phyloP scores from a whole-genome alignment of 2,329 filamentous ascomycete species.

The Coniochaeta pulveracea region DNA sequence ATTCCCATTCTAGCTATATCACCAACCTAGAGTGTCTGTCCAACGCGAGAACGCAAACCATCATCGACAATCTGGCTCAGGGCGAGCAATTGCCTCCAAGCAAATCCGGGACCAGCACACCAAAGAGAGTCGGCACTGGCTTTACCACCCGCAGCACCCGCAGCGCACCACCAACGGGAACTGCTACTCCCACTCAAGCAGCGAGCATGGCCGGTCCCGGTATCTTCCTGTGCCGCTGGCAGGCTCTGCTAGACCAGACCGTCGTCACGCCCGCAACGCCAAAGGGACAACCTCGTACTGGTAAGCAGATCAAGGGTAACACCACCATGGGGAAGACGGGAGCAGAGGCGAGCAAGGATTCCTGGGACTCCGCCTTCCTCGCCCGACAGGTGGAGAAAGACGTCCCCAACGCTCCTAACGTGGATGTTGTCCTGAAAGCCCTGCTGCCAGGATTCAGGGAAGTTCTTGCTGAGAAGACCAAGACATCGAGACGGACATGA shows the following conservation, averaged over 20 bases:
- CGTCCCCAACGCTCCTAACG: slow-evolving; percentile 25
- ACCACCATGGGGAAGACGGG: slow-evolving; percentile 31
- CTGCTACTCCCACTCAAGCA: not conserved
- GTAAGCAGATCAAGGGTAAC: slow-evolving; percentile 36
- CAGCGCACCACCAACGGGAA: slow-evolving; percentile 4
- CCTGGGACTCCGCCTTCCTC: slow-evolving; percentile 9
- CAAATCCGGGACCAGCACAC: slow-evolving; percentile 8
- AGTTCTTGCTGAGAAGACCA: not conserved
- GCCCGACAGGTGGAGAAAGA: slow-evolving; percentile 17
- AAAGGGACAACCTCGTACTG: slow-evolving; percentile 39
- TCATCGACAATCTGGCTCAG: slow-evolving; percentile 31
- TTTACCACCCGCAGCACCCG: slow-evolving; percentile 4
- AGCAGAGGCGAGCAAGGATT: slow-evolving; percentile 12
- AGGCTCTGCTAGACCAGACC: slow-evolving; percentile 58
- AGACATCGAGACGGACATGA: no score
- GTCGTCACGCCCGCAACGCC: slow-evolving; percentile 49
- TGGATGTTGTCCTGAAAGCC: slow-evolving; percentile 27
- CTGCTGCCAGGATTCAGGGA: slow-evolving; percentile 26
- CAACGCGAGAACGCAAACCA: slow-evolving; percentile 37
- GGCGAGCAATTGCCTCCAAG: not conserved
- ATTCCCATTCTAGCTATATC: slow-evolving; percentile 52
- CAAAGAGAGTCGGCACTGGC: not conserved
- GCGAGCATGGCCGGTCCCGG: slow-evolving; percentile 50
- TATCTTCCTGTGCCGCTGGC: slow-evolving; percentile 62
- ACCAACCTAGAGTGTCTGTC: slow-evolving; percentile 41